Evolutionary conservation across 352 stramenopile genomes (phyloP).

Genomic region (Pythium sukuiense): DNA sequence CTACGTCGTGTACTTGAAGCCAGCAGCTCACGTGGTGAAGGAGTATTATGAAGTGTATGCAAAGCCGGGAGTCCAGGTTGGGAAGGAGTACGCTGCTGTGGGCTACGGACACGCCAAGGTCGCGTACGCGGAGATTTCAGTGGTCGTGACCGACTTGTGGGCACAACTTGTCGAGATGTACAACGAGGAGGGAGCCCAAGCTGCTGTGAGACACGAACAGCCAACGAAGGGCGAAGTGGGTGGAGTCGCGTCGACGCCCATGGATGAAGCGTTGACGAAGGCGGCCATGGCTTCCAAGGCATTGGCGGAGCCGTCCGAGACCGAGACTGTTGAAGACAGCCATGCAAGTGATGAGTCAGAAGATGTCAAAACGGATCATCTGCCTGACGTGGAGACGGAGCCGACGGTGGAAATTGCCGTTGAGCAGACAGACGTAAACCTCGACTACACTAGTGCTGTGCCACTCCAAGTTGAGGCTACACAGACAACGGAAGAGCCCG

Average conservation of each 20-base stretch:
- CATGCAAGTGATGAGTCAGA: neutral
- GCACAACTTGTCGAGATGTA: constrained; percentile 22
- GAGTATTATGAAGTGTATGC: constrained; percentile 13
- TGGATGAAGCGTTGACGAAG: constrained; percentile 30
- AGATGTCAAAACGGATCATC: neutral
- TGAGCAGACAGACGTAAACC: constrained; percentile 7
- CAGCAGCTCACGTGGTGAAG: neutral
- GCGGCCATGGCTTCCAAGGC: constrained; percentile 40
- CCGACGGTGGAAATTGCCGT: constrained; percentile 15
- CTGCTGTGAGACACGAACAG: neutral
- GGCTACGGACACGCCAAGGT: neutral
- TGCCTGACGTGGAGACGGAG: neutral
- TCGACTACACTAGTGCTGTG: neutral
- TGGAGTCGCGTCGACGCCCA: constrained; percentile 11
- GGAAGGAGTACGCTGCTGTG: neutral
- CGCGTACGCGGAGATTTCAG: neutral
- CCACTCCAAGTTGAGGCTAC: neutral
- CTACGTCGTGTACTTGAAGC: neutral
- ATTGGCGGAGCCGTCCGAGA: constrained; percentile 12
- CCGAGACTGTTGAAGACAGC: neutral
- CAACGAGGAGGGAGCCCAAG: constrained; percentile 17
- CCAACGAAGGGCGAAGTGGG: neutral
- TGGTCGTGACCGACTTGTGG: constrained; percentile 4
- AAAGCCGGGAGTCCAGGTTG: neutral
- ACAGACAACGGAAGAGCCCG: neutral